Evolutionary conservation across 2,329 filamentous ascomycete genomes (phyloP), one percentile per base, ranked within the genome.

Genomic region (Sporothrix humicola): DNA sequence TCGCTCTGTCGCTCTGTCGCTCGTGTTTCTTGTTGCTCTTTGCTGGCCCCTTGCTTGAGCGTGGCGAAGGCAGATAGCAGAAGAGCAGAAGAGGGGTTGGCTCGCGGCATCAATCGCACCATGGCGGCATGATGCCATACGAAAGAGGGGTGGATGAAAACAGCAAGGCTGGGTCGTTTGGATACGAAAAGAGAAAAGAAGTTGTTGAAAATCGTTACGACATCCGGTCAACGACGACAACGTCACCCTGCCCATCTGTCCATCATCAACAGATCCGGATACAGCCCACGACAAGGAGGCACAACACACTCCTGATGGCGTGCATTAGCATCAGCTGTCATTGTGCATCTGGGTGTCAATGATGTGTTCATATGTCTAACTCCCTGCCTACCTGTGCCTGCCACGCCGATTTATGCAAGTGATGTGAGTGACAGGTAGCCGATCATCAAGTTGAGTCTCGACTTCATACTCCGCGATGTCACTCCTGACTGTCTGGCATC

Each of bases 291-390:
- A 7, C 8, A 3, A 20, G 37, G 4, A 17, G 20, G 17, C 20
- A 6, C 17, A 3, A 8, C 37, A 63, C 26, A 5, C 63, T 50
- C 63, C 63, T 50, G 20, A 31, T 66, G 63, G 44, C 63, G 63
- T 66, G 63, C 63, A 66, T 66, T 50, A 50, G 63, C 63, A 65
- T 46, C 37, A 46, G 17, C 63, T 50, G 44, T 50, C 63, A 26
- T 31, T 5, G 17, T n/a, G 12, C 12, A 8, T 42, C 23, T 17
- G 8, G 46, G 37, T 26, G n/a, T 66, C 42, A 20, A 48, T 42
- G 15, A 48, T 42, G 15, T 17, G n/a, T 46, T n/a, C 31, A 10
- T 10, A 1, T 42, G 15, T 37, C 26, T 17, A n/a, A 23, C 65
- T 37, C 46, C 65, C 37, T 68, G 46, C 65, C 23, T 68, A 12